Evolutionary conservation across 106 monocot species (phyloP), one percentile per base, ranked within the genome.

Genomic region (Ottelia alismoides): DNA sequence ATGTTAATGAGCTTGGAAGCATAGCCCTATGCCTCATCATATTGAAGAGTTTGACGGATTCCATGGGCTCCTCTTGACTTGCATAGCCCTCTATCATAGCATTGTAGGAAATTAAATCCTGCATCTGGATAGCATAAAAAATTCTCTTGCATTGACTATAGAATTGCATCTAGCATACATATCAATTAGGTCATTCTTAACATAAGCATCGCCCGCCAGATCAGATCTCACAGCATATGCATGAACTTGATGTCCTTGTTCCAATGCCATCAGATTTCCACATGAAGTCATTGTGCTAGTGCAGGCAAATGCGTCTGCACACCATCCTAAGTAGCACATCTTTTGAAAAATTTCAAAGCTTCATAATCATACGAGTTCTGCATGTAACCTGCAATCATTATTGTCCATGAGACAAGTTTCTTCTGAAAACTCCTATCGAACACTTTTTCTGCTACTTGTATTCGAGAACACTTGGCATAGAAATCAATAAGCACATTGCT

Each of bases 321-420:
- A 31, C 70, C 58, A 76, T 11, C 77, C 84, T 18, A 49, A 52
- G 1, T 47, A 31, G 30, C 17, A 56, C 84, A 90, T 90, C 27
- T 80, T 60, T 6, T n/a, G 60, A 84, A 84, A 35, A 84, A 61
- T 24, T 0, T 22, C 22, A 80, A 65, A 0, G 84, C 68, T 62
- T 75, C 77, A 20, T 4, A 4, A 45, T 90, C 65, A 20, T 31
- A 66, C 12, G 74, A 77, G 45, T 75, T 90, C 53, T 90, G 89
- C 84, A 84, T 84, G 62, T 77, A 84, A 11, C 80, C 83, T 1
- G 74, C 53, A 47, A 90, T 84, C 77, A 90, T 76, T 14, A 77
- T 80, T 2, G 83, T 90, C 89, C 89, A 90, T 6, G 89, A 75
- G 16, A 90, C 84, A 57, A 90, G 62, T 23, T 90, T 80, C 51